phyloP scores from a whole-genome alignment of 1,284 basidiomycete species.

The Wallemia hederae region DNA sequence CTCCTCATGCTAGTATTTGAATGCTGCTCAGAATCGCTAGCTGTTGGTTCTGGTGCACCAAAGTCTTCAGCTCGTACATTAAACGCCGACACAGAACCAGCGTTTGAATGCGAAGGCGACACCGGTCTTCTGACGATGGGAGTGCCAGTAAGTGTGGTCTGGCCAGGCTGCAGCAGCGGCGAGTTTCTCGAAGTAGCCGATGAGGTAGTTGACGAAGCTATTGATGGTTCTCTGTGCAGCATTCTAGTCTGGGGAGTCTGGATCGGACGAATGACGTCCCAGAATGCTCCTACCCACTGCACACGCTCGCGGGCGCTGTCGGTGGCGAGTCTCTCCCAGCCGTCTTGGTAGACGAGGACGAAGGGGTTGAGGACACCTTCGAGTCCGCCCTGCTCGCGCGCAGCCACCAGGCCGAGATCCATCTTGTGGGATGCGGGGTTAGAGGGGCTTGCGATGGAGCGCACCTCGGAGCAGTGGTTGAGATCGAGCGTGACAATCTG shows the following conservation, averaged over 20 bases:
- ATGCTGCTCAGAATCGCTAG: neutral
- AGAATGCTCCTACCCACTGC: constrained; percentile 59
- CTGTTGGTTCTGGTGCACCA: neutral
- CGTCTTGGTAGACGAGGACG: constrained; percentile 58
- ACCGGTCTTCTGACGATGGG: neutral
- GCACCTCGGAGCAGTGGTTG: constrained; percentile 49
- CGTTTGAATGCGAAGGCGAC: neutral
- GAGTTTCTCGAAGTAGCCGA: neutral
- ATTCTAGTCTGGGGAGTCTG: neutral
- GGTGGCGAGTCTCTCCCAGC: constrained; percentile 49
- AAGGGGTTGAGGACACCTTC: constrained; percentile 54
- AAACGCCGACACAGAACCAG: neutral
- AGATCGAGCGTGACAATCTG: constrained; percentile 48
- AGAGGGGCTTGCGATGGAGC: constrained; percentile 40
- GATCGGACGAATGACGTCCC: constrained; percentile 16
- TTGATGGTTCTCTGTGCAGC: neutral
- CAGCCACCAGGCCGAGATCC: constrained; percentile 56
- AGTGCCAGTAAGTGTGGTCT: neutral
- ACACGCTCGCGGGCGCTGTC: constrained; percentile 54
- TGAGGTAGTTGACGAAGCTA: neutral
- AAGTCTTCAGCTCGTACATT: neutral
- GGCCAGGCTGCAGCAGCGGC: neutral
- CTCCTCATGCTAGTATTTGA: neutral
- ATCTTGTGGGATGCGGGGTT: constrained; percentile 38
- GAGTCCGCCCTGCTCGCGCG: constrained; percentile 27